Base-by-base conservation (phyloP, 116 monocot species). In the Iris pallida region DNA sequence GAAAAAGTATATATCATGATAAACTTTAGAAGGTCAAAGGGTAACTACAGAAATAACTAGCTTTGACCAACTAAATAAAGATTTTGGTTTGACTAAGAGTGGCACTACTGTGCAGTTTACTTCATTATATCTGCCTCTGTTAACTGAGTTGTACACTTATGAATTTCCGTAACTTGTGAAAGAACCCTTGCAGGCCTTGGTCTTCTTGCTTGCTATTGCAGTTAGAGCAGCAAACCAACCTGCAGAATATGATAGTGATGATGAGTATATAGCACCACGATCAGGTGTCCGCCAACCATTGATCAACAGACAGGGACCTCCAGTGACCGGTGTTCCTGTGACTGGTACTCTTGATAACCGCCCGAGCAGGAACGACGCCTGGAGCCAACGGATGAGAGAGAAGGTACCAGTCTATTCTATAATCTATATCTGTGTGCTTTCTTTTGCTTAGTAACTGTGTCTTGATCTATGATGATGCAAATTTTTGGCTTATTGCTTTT, bases 311-410 rank as follows among this genome's bases (percentile, higher is more conserved):
- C 72, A 69, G 19, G 56, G 59, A 17, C 63, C 19, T 58, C 61
- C 70, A 0, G 57, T 73, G 52, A 46, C 61, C 47, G 70, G 70
- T 45, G 77, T 71, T 15, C 85, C 85, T 17, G 71, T 65, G 42
- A 17, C 18, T 53, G 65, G 16, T 43, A 77, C 70, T 63, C 80
- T 85, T 47, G 80, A 85, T 46, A 69, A 73, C 40, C 80, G 80
- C 9, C 80, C 85, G 16, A 80, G 80, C 66, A 66, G 85, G 57
- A 85, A 77, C 20, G 85, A 85, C 59, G 77, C 85, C 0, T 85
- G 85, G 85, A 85, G 85, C 71, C 76, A 77, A 66, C 63, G 85
- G 49, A 80, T 85, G 80, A 73, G 77, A 68, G 76, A 85, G 20
- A 80, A 85, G 80, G 85, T 85, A 64, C 15, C 18, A 41, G 3